Evolutionary conservation across 495 filamentous ascomycete species (phyloP).

Genomic region (Talaromyces liani): DNA sequence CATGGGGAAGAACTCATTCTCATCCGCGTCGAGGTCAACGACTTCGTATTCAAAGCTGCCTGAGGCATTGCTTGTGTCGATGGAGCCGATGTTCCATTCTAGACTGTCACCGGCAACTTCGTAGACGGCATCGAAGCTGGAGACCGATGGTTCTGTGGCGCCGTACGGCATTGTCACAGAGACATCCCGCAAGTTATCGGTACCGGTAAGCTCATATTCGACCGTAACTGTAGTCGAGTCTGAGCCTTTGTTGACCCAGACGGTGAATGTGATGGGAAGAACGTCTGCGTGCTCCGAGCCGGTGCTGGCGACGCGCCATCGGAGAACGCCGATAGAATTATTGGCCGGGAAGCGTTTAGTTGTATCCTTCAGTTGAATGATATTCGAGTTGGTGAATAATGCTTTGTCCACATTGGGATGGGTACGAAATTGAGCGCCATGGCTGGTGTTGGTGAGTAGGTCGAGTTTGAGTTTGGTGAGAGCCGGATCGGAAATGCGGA

Average conservation of each 20-base stretch:
- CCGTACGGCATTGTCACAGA: slow-evolving; percentile 78
- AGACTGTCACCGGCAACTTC: slow-evolving; percentile 89
- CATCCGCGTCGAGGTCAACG: slow-evolving; percentile 65
- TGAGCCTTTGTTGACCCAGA: slow-evolving; percentile 86
- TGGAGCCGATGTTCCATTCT: slow-evolving; percentile 82
- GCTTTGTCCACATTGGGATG: slow-evolving; percentile 92
- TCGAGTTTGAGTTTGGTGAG: slow-evolving; percentile 84
- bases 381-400: slow-evolving; percentile 67
- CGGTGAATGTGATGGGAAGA: slow-evolving; percentile 83
- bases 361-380: slow-evolving; percentile 77
- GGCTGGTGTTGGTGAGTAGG: slow-evolving; percentile 62
- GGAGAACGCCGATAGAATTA: slow-evolving; percentile 78
- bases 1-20: slow-evolving; percentile 97
- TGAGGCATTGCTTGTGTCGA: slow-evolving; percentile 70
- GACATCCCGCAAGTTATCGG: slow-evolving; percentile 72
- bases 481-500: slow-evolving; percentile 78
- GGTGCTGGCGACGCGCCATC: slow-evolving; percentile 75
- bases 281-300: slow-evolving; percentile 64
- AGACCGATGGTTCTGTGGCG: slow-evolving; percentile 76
- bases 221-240: slow-evolving; percentile 79
- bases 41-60: slow-evolving; percentile 94
- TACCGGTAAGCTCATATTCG: slow-evolving; percentile 85
- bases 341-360: slow-evolving; percentile 86
- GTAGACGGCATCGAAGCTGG: slow-evolving; percentile 86
- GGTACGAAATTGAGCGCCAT: slow-evolving; percentile 80